Evolutionary conservation across 2,329 filamentous ascomycete species (phyloP).

Genomic region (Calonectria pseudoreteaudii): DNA sequence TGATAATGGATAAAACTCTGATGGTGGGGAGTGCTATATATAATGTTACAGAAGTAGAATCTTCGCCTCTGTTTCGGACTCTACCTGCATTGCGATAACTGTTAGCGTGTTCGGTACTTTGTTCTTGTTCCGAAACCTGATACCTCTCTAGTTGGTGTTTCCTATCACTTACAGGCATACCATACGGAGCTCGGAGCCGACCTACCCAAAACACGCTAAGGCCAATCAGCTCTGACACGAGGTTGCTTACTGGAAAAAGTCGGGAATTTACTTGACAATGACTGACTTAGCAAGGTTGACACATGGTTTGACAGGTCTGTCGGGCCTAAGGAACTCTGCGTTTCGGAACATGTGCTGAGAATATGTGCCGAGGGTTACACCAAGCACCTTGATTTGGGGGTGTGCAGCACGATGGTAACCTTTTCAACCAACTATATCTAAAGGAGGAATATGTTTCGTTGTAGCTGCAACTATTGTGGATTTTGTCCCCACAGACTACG

Average conservation of each 20-base stretch:
- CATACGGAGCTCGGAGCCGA: not conserved
- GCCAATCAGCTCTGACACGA: not conserved
- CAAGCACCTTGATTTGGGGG: too few relatives aligned
- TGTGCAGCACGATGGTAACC: too few relatives aligned
- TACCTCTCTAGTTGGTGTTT: not conserved
- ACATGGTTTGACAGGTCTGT: not conserved
- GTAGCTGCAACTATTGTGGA: too few relatives aligned
- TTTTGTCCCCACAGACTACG: not conserved
- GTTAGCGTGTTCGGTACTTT: not conserved
- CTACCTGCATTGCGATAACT: not conserved
- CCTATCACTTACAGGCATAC: not conserved
- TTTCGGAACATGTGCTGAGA: not conserved
- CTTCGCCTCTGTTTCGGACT: not conserved
- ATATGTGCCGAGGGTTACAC: too few relatives aligned
- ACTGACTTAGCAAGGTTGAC: not conserved
- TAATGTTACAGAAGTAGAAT: not conserved
- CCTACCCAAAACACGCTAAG: not conserved
- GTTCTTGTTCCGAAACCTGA: not conserved
- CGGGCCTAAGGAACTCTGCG: not conserved
- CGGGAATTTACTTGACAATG: not conserved
- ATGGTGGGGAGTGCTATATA: not conserved
- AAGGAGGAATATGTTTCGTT: too few relatives aligned
- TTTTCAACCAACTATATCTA: too few relatives aligned
- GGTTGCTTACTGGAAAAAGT: not conserved
- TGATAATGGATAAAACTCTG: not conserved